Percentiles rank a stretch among this genome's conserved stretches.
phyloP scores from a whole-genome alignment of 495 filamentous ascomycete species.

The Annulohypoxylon stygium region DNA sequence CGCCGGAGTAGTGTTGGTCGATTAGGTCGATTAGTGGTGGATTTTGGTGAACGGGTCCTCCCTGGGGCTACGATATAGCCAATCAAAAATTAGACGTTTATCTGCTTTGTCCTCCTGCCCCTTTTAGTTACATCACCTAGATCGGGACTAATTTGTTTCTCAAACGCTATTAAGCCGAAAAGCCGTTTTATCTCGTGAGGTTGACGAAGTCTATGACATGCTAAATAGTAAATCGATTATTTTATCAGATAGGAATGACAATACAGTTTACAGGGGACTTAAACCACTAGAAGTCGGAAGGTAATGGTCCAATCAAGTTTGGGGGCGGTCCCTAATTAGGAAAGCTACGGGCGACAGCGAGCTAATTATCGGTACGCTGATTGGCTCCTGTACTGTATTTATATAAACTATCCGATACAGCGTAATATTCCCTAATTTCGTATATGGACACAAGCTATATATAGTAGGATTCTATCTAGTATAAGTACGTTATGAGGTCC shows the following conservation, averaged over 20 bases:
- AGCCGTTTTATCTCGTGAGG: background rate
- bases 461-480: no score
- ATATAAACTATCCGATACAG: background rate
- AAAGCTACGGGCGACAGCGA: background rate
- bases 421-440: background rate
- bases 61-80: background rate
- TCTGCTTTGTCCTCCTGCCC: constrained; percentile 31
- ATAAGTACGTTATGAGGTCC: no score
- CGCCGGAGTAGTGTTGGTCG: background rate
- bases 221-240: background rate
- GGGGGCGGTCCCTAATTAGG: background rate
- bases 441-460: no score
- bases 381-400: background rate
- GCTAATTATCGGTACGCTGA: background rate
- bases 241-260: background rate
- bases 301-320: background rate
- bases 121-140: constrained; percentile 9
- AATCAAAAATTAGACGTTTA: constrained; percentile 17
- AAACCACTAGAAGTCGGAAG: no score
- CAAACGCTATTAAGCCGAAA: background rate
- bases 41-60: background rate
- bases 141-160: background rate
- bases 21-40: background rate
- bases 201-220: background rate
- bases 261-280: background rate